Percentiles rank a stretch among this genome's conserved stretches.
phyloP scores from a whole-genome alignment of 2,329 filamentous ascomycete species.

The Cladosporium sp. region DNA sequence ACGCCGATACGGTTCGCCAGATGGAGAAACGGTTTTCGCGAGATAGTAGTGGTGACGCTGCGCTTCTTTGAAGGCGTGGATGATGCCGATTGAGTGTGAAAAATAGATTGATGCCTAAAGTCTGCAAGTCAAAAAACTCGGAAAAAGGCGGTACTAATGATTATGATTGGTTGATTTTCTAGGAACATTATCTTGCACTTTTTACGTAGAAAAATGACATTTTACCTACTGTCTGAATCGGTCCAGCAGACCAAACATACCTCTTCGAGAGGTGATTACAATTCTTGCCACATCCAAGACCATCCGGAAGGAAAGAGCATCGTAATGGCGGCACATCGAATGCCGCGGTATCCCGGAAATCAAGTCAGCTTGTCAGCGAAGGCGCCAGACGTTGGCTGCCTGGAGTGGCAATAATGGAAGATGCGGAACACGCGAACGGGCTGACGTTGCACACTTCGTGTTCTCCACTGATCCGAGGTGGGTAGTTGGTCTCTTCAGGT shows the following conservation, averaged over 20 bases:
- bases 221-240: neutral
- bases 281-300: neutral
- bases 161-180: neutral
- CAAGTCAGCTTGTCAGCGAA: constrained; percentile 7
- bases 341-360: neutral
- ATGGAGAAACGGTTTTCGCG: neutral
- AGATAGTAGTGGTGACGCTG: neutral
- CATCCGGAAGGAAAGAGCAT: neutral
- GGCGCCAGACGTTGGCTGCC: neutral
- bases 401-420: constrained; percentile 2
- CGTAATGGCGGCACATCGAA: neutral
- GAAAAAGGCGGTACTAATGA: neutral
- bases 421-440: neutral
- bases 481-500: neutral
- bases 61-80: neutral
- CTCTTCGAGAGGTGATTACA: neutral
- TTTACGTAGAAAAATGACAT: neutral
- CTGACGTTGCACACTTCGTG: constrained; percentile 6
- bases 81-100: neutral
- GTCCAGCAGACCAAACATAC: neutral
- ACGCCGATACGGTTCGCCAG: neutral
- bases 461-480: neutral
- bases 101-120: neutral
- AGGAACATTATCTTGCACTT: neutral
- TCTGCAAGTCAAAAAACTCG: neutral